A percentile compares a stretch with the other conserved stretches of the same genome.
Conservation (phyloP, 164 flowering plant genomes). For the Pachysandra terminalis region DNA sequence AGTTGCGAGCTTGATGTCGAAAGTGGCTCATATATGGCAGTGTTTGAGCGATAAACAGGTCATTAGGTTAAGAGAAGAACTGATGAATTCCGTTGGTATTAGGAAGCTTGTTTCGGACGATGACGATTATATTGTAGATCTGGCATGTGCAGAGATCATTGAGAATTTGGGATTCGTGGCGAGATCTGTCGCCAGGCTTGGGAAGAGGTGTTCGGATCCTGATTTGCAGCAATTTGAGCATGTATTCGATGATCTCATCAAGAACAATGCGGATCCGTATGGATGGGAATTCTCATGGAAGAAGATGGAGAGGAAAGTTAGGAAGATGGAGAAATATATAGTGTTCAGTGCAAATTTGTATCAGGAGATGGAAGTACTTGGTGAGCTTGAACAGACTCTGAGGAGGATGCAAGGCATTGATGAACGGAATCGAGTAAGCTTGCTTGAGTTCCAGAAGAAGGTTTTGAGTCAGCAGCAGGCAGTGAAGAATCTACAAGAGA, state of each 20-base stretch:
- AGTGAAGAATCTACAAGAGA: conserved; percentile 56
- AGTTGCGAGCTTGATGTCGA: conserved; percentile 82
- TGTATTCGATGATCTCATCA: conserved; percentile 46
- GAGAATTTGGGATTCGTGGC: conserved; percentile 55
- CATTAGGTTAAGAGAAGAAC: conserved; percentile 50
- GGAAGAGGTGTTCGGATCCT: conserved; percentile 60
- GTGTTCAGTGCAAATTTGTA: conserved; percentile 53
- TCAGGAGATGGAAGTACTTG: conserved; percentile 79
- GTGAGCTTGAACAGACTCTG: conserved; percentile 69
- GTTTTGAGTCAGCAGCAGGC: conserved; percentile 68
- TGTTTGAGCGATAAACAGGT: conserved; percentile 67
- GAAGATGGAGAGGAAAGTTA: conserved; percentile 84
- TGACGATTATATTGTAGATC: conserved; percentile 46
- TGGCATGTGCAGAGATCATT: conserved; percentile 58
- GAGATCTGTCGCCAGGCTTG: conserved; percentile 61
- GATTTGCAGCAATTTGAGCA: conserved; percentile 55
- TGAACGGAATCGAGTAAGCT: conserved; percentile 30
- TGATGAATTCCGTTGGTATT: conserved; percentile 52
- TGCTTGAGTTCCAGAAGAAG: conserved; percentile 65
- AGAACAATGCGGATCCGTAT: conserved; percentile 35
- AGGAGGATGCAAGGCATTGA: conserved; percentile 55
- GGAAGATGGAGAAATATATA: conserved; percentile 74
- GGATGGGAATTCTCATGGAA: conserved; percentile 56
- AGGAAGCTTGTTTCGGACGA: conserved; percentile 79
- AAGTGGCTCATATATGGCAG: conserved; percentile 71